Conservation (phyloP, 495 filamentous ascomycete species). For the Xylaria castorea region DNA sequence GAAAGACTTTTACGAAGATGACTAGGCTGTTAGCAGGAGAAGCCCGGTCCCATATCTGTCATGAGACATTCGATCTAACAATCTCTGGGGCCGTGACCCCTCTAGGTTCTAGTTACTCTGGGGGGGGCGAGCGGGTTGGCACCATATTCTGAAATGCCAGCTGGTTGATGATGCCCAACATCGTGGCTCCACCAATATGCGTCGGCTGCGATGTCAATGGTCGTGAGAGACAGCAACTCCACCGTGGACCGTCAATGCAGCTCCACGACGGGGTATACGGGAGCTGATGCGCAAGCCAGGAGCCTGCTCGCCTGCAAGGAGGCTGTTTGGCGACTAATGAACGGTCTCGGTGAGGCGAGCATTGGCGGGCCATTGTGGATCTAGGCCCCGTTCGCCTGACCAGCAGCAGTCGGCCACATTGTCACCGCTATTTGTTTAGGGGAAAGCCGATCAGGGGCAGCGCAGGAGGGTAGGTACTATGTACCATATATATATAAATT, state of each 20-base stretch:
- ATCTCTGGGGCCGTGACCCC: conserved; percentile 34
- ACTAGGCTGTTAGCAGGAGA: conserved; percentile 24
- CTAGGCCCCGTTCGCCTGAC: conserved; percentile 32
- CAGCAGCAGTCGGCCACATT: conserved; percentile 43
- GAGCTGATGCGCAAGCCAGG: conserved; percentile 29
- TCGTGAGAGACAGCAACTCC: conserved; percentile 31
- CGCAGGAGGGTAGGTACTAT: not conserved
- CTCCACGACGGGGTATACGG: conserved; percentile 27
- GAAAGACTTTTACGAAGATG: conserved; percentile 17
- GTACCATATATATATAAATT: too few relatives aligned
- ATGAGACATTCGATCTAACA: not conserved
- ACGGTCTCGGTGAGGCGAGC: conserved; percentile 41
- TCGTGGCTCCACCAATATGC: conserved; percentile 43
- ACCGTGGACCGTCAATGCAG: conserved; percentile 38
- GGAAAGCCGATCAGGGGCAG: conserved; percentile 21
- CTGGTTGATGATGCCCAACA: conserved; percentile 46
- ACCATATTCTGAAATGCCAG: conserved; percentile 33
- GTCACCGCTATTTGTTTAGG: conserved; percentile 43
- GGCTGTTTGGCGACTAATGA: conserved; percentile 1
- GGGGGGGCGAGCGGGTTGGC: conserved; percentile 30
- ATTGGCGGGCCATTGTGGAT: conserved; percentile 35
- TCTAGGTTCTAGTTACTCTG: conserved; percentile 35
- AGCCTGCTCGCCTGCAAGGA: conserved; percentile 4
- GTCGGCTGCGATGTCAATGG: conserved; percentile 41
- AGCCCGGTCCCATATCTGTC: conserved; percentile 5